Base-by-base conservation (phyloP, 805 yeast genomes). In the Clavispora asparagi region DNA sequence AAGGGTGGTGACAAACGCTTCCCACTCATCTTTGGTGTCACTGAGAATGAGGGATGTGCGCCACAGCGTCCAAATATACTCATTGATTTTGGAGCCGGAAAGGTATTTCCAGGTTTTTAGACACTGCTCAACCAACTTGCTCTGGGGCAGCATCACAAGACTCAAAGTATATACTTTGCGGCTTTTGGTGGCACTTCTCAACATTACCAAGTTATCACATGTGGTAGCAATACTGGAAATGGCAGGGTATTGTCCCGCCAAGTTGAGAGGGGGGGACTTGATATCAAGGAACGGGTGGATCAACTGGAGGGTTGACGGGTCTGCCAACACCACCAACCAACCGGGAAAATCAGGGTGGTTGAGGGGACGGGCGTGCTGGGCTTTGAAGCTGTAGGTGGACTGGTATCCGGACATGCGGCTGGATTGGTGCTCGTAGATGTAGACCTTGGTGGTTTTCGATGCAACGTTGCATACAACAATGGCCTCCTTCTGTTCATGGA, bases 61-160 rank as follows among this genome's bases (percentile, higher is more conserved):
- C 89, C 90, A 85, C 3, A 76, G 67, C 42, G 81, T 62, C 79
- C 84, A 74, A n/a, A 84, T 65, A 31, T 73, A 74, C 54, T 81
- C 83, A 53, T 72, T 74, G 4, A 80, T 71, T 46, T 75, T 75
- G 2, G 84, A 68, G n/a, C 84, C 85, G 5, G 82, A 73, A 16
- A 84, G 58, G 49, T 76, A 74, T 45, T 70, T 73, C 51, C 85
- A 70, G 2, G 79, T 67, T 13, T 67, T 60, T n/a, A 85, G 64
- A 39, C 83, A 74, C 11, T 57, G 68, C 4, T 49, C 28, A 1
- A 82, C 79, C 6, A 76, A 55, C 1, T 65, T 64, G 33, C 70
- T 68, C 12, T 61, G 59, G 0, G 89, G 87, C 12, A 62, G 63
- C 5, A 81, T 52, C 0, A 67, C 49, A 14, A 83, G 52, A 19